Evolutionary conservation across 1,284 basidiomycete species (phyloP).

Genomic region (Phlebopus sp.): DNA sequence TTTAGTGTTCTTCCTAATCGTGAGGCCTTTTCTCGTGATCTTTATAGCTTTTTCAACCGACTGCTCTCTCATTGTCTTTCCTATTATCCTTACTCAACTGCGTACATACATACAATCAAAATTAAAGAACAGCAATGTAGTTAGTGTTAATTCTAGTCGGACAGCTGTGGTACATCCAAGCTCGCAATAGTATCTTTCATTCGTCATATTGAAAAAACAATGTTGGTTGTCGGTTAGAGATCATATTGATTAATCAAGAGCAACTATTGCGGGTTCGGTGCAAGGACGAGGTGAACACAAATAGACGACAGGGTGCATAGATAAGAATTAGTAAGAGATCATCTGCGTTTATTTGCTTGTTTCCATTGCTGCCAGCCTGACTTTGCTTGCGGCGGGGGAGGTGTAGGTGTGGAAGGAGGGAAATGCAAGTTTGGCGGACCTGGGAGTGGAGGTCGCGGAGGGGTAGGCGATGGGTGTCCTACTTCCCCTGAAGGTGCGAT

Average conservation of each 20-base stretch:
- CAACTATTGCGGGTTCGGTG: too few relatives aligned
- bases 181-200: conserved; percentile 12
- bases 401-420: neutral
- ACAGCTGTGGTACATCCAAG: conserved; percentile 12
- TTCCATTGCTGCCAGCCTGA: conserved; percentile 36
- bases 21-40: conserved; percentile 29
- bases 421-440: neutral
- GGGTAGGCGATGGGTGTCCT: neutral
- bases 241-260: too few relatives aligned
- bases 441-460: conserved; percentile 1
- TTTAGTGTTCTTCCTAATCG: conserved; percentile 28
- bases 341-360: conserved; percentile 28
- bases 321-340: conserved; percentile 5
- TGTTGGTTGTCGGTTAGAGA: too few relatives aligned
- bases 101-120: conserved; percentile 37
- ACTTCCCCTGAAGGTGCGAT: conserved; percentile 1
- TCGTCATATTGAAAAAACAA: conserved; percentile 8
- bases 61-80: conserved; percentile 21
- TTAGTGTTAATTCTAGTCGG: conserved; percentile 36
- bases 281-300: neutral
- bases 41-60: conserved; percentile 33
- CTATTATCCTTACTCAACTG: conserved; percentile 19
- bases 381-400: conserved; percentile 6
- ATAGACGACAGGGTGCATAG: neutral
- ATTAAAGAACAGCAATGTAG: conserved; percentile 38